phyloP scores from a whole-genome alignment of 768 basidiomycete species.

The Dacryopinax primogenitus region DNA sequence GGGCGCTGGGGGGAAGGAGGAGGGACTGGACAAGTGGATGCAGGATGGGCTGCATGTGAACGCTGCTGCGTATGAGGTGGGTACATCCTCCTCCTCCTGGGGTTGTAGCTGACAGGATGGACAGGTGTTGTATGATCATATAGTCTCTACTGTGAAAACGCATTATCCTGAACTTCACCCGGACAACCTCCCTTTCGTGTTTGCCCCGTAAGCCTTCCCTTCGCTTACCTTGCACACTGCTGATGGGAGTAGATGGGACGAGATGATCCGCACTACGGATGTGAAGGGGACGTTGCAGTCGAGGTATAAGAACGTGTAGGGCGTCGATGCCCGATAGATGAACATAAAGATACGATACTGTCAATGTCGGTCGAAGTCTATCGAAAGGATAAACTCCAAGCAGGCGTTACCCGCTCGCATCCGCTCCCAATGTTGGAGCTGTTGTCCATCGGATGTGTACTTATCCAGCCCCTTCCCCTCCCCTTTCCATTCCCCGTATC shows the following conservation, averaged over 20 bases:
- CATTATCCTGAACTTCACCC: constrained; percentile 58
- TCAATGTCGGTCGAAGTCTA: too few relatives aligned
- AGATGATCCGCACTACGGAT: not conserved
- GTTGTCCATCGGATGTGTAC: too few relatives aligned
- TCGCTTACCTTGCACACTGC: not conserved
- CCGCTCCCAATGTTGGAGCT: too few relatives aligned
- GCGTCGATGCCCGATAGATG: too few relatives aligned
- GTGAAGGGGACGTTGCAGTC: not conserved
- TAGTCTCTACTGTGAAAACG: constrained; percentile 44
- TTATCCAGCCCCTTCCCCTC: too few relatives aligned
- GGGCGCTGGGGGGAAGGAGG: constrained; percentile 51
- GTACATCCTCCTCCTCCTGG: constrained; percentile 19
- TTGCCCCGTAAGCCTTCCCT: constrained; percentile 42
- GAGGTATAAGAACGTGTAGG: not conserved
- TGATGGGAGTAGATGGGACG: not conserved
- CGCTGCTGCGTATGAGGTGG: constrained; percentile 56
- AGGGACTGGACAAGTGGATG: constrained; percentile 39
- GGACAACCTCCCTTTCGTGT: constrained; percentile 45
- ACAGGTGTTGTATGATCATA: constrained; percentile 52
- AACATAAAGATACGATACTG: too few relatives aligned
- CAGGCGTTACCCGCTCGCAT: too few relatives aligned
- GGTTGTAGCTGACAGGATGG: not conserved
- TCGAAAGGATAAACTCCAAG: too few relatives aligned
- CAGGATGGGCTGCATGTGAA: constrained; percentile 74
- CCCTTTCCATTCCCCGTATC: too few relatives aligned